Evolutionary conservation across 306 rosid species (phyloP).

Genomic region (Parietaria judaica): DNA sequence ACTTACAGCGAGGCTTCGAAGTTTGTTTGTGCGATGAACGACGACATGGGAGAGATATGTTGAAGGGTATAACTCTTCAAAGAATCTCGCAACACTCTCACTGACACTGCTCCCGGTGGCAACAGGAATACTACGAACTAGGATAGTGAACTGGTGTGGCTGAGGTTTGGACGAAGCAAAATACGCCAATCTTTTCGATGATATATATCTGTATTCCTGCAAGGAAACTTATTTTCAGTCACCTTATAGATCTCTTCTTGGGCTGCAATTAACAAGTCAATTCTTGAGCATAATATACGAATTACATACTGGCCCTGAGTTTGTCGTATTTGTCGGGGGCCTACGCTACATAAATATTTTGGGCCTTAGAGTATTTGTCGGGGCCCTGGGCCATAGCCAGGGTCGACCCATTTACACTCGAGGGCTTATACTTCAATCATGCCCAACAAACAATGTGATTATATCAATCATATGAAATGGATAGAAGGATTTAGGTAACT

Average conservation of each 20-base stretch:
- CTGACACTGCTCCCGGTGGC: conserved; percentile 42
- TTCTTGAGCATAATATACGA: not conserved
- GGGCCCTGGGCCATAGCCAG: no score
- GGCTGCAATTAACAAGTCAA: conserved; percentile 9
- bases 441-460: not conserved
- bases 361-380: no score
- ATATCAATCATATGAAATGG: not conserved
- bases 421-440: not conserved
- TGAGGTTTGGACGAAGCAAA: conserved; percentile 74
- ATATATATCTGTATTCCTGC: conserved; percentile 75
- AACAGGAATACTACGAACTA: conserved; percentile 67
- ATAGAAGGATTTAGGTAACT: conserved; percentile 8
- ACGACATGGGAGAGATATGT: conserved; percentile 68
- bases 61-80: conserved; percentile 63
- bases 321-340: not conserved
- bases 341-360: no score
- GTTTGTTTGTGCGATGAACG: conserved; percentile 52
- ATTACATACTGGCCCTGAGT: not conserved
- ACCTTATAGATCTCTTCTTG: conserved; percentile 18
- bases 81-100: conserved; percentile 58
- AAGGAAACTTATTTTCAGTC: conserved; percentile 25
- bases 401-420: no score
- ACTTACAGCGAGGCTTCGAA: conserved; percentile 61
- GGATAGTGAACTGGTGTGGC: conserved; percentile 83
- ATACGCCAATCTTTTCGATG: conserved; percentile 62